phyloP scores from a whole-genome alignment of 2,329 filamentous ascomycete genomes.

The Aspergillus transmontanensis region DNA sequence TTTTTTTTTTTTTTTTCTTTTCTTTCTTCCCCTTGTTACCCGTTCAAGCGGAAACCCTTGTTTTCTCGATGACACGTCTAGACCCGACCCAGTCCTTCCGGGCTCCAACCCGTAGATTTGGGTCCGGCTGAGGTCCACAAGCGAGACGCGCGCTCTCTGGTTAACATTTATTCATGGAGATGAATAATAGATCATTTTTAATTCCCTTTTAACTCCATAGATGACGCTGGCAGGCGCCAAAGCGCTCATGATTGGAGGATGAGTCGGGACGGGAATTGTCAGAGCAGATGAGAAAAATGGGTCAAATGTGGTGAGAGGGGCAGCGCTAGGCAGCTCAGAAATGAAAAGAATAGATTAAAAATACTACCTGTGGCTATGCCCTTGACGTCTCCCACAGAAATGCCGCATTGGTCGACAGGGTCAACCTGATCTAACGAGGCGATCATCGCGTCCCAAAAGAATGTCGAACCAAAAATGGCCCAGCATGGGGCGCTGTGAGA shows the following conservation, averaged over 20 bases:
- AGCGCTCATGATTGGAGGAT: constrained; percentile 11
- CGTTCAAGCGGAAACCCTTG: not conserved
- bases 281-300: constrained; percentile 1
- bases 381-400: constrained; percentile 18
- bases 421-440: constrained; percentile 15
- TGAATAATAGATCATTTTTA: constrained; percentile 6
- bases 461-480: constrained; percentile 13
- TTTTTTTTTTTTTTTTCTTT: not conserved
- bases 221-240: constrained; percentile 6
- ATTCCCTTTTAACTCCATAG: constrained; percentile 4
- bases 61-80: constrained; percentile 10
- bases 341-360: not conserved
- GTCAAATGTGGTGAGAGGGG: not conserved
- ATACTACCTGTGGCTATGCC: constrained; percentile 12
- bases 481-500: constrained; percentile 14
- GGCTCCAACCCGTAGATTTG: constrained; percentile 20
- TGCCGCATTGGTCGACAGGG: constrained; percentile 21
- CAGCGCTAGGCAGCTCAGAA: not conserved
- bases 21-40: not conserved
- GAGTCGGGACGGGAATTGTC: not conserved
- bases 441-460: constrained; percentile 22
- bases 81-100: constrained; percentile 7
- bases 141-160: constrained; percentile 1
- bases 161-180: not conserved
- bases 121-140: constrained; percentile 12